phyloP scores from a whole-genome alignment of 2,329 filamentous ascomycete species.

The Aspergillus sp. region DNA sequence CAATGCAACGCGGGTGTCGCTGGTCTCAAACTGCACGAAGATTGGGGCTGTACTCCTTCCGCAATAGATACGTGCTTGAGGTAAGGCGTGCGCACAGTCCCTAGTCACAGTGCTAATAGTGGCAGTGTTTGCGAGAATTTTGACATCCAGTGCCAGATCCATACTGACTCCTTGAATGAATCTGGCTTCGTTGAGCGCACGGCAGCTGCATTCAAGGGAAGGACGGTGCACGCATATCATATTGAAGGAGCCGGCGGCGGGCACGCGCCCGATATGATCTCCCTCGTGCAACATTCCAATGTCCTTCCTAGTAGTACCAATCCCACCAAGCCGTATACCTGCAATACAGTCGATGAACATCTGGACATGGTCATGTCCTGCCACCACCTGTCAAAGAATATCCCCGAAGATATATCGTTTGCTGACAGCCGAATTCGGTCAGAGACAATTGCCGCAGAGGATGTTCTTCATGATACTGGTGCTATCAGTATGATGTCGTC shows the following conservation, averaged over 20 bases:
- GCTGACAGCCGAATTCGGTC: slow-evolving; percentile 91
- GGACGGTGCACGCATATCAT: slow-evolving; percentile 95
- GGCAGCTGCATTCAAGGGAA: slow-evolving; percentile 76
- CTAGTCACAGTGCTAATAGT: too few relatives aligned
- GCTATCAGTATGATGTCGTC: slow-evolving; percentile 98
- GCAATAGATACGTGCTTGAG: slow-evolving; percentile 82
- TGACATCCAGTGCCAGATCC: slow-evolving; percentile 90
- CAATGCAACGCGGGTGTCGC: slow-evolving; percentile 81
- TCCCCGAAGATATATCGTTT: slow-evolving; percentile 93
- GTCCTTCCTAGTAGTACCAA: slow-evolving; percentile 91
- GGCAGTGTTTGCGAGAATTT: slow-evolving; percentile 77
- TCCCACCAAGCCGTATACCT: slow-evolving; percentile 84
- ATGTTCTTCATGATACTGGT: slow-evolving; percentile 90
- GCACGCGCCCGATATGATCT: slow-evolving; percentile 94
- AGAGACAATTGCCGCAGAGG: slow-evolving; percentile 94
- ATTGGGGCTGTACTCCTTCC: slow-evolving; percentile 89
- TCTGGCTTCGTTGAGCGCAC: slow-evolving; percentile 96
- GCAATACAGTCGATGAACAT: slow-evolving; percentile 93
- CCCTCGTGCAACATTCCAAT: slow-evolving; percentile 82
- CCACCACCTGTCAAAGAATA: slow-evolving; percentile 88
- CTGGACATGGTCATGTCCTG: slow-evolving; percentile 99
- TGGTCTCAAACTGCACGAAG: slow-evolving; percentile 91
- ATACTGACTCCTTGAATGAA: slow-evolving; percentile 95
- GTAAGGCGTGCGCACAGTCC: too few relatives aligned
- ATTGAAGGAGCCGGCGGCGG: slow-evolving; percentile 94